Evolutionary conservation across 768 basidiomycete genomes (phyloP).

Genomic region (Lentinula boryana): DNA sequence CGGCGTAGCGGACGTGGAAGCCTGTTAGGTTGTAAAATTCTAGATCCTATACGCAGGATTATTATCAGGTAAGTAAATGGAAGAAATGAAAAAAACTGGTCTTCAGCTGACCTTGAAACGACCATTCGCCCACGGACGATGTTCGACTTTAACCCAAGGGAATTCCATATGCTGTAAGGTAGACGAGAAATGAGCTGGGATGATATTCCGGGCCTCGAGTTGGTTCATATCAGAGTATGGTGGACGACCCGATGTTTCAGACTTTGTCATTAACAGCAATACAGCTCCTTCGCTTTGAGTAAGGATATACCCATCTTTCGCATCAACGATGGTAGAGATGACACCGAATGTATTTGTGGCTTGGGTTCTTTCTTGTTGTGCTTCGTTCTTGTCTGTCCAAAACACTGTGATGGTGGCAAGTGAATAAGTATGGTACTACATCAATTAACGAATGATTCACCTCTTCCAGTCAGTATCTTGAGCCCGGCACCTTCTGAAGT

Average conservation of each 20-base stretch:
- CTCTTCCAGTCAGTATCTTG: background rate
- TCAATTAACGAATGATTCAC: background rate
- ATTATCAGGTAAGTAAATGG: background rate
- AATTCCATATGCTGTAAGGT: slow-evolving; percentile 16
- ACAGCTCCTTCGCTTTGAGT: slow-evolving; percentile 3
- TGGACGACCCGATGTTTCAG: background rate
- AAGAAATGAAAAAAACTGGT: background rate
- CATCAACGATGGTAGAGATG: background rate
- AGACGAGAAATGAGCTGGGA: slow-evolving; percentile 9
- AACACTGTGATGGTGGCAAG: background rate
- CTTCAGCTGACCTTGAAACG: slow-evolving; percentile 5
- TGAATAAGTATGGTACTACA: no score
- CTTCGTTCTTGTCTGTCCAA: background rate
- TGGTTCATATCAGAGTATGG: slow-evolving; percentile 18
- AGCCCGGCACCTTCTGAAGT: background rate
- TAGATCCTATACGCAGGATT: slow-evolving; percentile 10
- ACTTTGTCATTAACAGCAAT: slow-evolving; percentile 7
- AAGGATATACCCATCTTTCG: background rate
- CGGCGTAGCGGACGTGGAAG: slow-evolving; percentile 20
- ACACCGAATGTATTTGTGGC: background rate
- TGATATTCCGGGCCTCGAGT: slow-evolving; percentile 9
- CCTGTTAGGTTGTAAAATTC: slow-evolving; percentile 24
- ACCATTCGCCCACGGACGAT: slow-evolving; percentile 18
- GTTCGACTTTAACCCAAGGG: slow-evolving; percentile 18
- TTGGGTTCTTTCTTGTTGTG: background rate